Conservation (phyloP, 2,329 filamentous ascomycete species). For the Ampelomyces quisqualis region DNA sequence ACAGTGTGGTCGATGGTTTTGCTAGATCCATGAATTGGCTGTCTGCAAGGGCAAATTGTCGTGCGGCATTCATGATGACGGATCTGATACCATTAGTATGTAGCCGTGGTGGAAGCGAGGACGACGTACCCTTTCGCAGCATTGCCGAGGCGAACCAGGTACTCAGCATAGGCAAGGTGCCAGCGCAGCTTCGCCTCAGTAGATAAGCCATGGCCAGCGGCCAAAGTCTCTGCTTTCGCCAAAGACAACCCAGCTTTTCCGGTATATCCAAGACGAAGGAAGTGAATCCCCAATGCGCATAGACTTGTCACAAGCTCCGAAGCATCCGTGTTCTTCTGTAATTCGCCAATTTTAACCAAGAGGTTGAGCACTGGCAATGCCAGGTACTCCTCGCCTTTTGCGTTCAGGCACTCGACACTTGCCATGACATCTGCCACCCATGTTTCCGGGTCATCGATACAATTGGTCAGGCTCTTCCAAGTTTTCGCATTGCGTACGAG, state of each 20-base stretch:
- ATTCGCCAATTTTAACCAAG: constrained; percentile 51
- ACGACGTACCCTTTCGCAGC: constrained; percentile 57
- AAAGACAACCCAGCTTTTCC: constrained; percentile 61
- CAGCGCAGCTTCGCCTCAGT: constrained; percentile 56
- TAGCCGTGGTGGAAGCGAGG: background rate
- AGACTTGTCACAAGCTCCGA: constrained; percentile 48
- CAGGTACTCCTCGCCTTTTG: constrained; percentile 56
- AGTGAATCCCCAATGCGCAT: constrained; percentile 55
- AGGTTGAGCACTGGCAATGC: constrained; percentile 54
- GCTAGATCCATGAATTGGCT: constrained; percentile 31
- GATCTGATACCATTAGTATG: constrained; percentile 27
- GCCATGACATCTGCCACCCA: constrained; percentile 56
- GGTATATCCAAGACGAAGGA: constrained; percentile 61
- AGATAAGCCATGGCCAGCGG: constrained; percentile 45
- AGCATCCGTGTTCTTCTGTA: constrained; percentile 42
- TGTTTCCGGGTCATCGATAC: constrained; percentile 53
- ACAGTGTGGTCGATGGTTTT: constrained; percentile 36
- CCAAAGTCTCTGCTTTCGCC: constrained; percentile 57
- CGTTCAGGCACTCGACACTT: constrained; percentile 58
- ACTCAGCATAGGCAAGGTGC: constrained; percentile 73
- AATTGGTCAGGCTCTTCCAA: constrained; percentile 45
- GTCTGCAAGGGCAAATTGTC: constrained; percentile 32
- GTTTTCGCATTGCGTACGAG: constrained; percentile 36
- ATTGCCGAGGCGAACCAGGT: constrained; percentile 67
- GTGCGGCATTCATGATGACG: constrained; percentile 32